These are phyloP conservation scores for Aspergillus brunneoviolaceus DNA, from an alignment of 2,329 filamentous ascomycete species.

Conservation along the genomic window DNA sequence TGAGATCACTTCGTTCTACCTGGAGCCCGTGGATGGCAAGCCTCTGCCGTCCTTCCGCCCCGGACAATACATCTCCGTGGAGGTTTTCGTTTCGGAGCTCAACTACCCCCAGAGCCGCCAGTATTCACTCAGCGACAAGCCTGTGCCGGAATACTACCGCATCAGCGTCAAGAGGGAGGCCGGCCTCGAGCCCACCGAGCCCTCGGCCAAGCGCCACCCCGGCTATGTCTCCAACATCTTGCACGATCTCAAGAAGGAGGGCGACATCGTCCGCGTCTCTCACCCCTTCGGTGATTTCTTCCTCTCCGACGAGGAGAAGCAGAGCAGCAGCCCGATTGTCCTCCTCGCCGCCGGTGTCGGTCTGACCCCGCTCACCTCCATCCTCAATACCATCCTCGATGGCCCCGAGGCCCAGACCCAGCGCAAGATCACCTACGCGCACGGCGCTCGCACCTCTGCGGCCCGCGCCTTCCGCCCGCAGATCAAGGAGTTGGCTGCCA, in stretches of 20 bases:
- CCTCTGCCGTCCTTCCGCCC: conserved; percentile 64
- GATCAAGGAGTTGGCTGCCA: conserved; percentile 45
- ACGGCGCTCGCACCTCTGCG: conserved; percentile 54
- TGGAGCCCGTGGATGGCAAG: conserved; percentile 61
- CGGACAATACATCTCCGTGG: conserved; percentile 71
- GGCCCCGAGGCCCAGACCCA: conserved; percentile 42
- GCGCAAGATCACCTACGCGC: conserved; percentile 59
- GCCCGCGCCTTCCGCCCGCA: conserved; percentile 55
- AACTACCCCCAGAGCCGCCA: conserved; percentile 67
- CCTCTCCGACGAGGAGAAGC: conserved; percentile 42
- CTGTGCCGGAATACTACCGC: conserved; percentile 61
- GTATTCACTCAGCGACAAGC: conserved; percentile 70
- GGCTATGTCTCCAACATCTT: conserved; percentile 70
- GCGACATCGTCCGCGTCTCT: conserved; percentile 63
- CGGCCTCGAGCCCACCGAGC: conserved; percentile 51
- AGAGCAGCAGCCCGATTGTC: conserved; percentile 52
- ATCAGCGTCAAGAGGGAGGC: conserved; percentile 70
- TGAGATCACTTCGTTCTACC: conserved; percentile 69
- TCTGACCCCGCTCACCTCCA: conserved; percentile 60
- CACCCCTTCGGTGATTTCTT: conserved; percentile 66
- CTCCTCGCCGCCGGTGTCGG: conserved; percentile 64
- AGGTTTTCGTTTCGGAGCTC: conserved; percentile 57
- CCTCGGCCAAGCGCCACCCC: conserved; percentile 51
- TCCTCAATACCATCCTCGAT: conserved; percentile 54
- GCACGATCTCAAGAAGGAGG: conserved; percentile 60